Evolutionary conservation across 2,329 filamentous ascomycete genomes (phyloP).

Genomic region (Aspergillus melleus): DNA sequence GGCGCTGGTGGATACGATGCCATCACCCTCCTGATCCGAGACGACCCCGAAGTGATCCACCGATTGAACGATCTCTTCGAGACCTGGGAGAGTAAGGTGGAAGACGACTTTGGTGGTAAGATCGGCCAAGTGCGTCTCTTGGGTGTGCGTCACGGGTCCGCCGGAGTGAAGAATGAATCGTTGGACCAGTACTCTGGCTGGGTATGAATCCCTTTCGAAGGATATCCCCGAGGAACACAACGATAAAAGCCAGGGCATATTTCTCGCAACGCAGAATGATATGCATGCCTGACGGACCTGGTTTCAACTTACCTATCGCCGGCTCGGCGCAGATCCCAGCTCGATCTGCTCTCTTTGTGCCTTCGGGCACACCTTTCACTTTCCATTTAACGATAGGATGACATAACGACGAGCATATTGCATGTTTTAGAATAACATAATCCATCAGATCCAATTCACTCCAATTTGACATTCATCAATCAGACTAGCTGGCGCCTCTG

Average conservation of each 20-base stretch:
- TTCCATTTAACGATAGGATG: not conserved
- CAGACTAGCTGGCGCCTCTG: too few relatives aligned
- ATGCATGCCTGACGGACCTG: not conserved
- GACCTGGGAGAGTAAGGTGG: conserved; percentile 59
- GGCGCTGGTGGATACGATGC: conserved; percentile 95
- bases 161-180: conserved; percentile 45
- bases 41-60: conserved; percentile 64
- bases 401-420: not conserved
- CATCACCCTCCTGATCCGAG: conserved; percentile 73
- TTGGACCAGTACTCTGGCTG: conserved; percentile 40
- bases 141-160: conserved; percentile 47
- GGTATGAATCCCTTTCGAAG: conserved; percentile 10
- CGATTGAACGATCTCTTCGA: conserved; percentile 63
- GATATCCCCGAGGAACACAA: not conserved
- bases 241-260: not conserved
- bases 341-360: not conserved
- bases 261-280: not conserved
- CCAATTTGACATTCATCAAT: too few relatives aligned
- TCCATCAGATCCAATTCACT: not conserved
- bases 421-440: not conserved
- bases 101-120: conserved; percentile 46
- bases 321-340: not conserved
- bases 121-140: conserved; percentile 47
- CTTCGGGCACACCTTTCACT: not conserved
- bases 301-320: not conserved